Evolutionary conservation across 805 yeast species (phyloP), one percentile per base, ranked within the genome.

Genomic region (Cyberlindnera mississippiensis): DNA sequence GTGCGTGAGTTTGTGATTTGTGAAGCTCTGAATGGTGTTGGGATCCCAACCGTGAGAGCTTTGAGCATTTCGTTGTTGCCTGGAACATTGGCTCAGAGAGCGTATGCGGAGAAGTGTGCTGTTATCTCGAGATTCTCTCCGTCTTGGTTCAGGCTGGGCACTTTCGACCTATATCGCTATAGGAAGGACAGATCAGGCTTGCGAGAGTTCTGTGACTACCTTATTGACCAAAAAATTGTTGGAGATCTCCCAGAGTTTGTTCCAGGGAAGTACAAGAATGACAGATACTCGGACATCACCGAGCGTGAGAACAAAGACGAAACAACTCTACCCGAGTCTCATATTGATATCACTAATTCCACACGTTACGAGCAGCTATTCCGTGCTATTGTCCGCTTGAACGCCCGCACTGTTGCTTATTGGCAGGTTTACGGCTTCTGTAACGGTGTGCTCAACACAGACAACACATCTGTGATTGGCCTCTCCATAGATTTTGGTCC

Each of bases 381-480:
- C 60, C 66, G 80, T 30, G 90, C 85, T 53, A 78, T 83, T 10
- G 76, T 84, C 2, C 64, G 71, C n/a, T 61, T 87, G 30, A 90
- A 89, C 59, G 96, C 96, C 0, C 61, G 67, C 37, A 74, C 85
- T 14, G 82, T 85, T 2, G 96, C 95, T 2, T 69, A 75, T 50
- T 87, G 96, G 87, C 97, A 91, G 59, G 75, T 84, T 0, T 91
- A 89, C 62, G 98, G 97, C 3, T 90, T 91, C 55, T 62, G 90
- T 51, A 93, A 91, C 56, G 99, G 99, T 12, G 98, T 93, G 4
- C 67, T 93, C 42, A 91, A 91, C 60, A 90, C 98, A 0, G 99
- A 91, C 58, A 91, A 91, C 58, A 87, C 96, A 1, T 86, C 96
- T 0, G 72, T 91, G n/a, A 56, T 83, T 33, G 99, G 99, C 0